phyloP scores from a whole-genome alignment of 768 basidiomycete species.

The Sarcodon sp. region DNA sequence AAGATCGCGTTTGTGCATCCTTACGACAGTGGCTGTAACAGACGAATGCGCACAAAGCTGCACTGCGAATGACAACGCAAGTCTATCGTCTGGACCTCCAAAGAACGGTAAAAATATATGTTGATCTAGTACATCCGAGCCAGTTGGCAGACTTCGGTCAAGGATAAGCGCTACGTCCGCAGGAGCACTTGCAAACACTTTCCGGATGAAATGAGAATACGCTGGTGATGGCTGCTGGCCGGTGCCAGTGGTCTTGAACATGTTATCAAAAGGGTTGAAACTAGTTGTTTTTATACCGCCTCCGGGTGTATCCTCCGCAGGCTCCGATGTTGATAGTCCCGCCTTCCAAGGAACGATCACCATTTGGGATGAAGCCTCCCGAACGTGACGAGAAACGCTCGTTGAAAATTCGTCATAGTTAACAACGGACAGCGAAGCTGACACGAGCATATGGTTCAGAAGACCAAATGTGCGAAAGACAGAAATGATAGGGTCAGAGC shows the following conservation, averaged over 20 bases:
- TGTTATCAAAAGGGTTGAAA: conserved; percentile 61
- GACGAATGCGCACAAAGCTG: conserved; percentile 60
- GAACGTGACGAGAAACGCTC: conserved; percentile 48
- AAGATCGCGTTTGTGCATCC: conserved; percentile 35
- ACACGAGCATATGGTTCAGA: conserved; percentile 53
- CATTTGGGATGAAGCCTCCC: conserved; percentile 49
- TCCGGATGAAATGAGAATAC: conserved; percentile 78
- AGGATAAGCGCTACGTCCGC: conserved; percentile 80
- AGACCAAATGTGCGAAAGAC: conserved; percentile 71
- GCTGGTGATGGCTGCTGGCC: conserved; percentile 41
- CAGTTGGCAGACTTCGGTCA: conserved; percentile 45
- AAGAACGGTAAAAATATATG: conserved; percentile 85
- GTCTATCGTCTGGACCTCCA: conserved; percentile 88
- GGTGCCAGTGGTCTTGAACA: conserved; percentile 45
- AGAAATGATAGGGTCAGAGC: conserved; percentile 58
- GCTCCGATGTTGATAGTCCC: conserved; percentile 1
- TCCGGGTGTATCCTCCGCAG: conserved; percentile 15
- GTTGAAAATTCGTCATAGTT: conserved; percentile 60
- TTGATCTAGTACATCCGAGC: conserved; percentile 21
- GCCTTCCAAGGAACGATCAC: conserved; percentile 76
- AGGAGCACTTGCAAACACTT: conserved; percentile 60
- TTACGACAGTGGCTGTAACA: conserved; percentile 63
- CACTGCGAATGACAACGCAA: conserved; percentile 69
- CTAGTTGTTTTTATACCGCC: conserved; percentile 6
- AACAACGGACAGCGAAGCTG: conserved; percentile 64